These are phyloP conservation scores for Capsicum pubescens DNA, from an alignment of 257 asterid species.

Conservation along the genomic window DNA sequence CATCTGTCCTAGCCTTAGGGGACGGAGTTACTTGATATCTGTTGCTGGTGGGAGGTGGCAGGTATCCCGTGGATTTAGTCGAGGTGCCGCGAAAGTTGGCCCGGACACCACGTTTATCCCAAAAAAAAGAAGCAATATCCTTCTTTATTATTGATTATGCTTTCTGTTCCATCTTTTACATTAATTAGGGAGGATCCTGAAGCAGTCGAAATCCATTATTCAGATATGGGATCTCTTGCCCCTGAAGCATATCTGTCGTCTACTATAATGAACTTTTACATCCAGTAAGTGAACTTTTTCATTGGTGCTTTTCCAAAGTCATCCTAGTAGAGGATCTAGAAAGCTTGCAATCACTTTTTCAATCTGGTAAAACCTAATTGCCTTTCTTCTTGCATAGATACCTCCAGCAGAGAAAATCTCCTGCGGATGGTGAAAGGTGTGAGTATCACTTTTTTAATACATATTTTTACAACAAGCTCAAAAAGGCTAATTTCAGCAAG, in stretches of 20 bases:
- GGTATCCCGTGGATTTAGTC: too few species aligned
- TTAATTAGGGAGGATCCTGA: slow-evolving; percentile 68
- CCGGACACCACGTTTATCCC: too few species aligned
- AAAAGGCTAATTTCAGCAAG: slow-evolving; percentile 65
- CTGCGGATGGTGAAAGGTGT: slow-evolving; percentile 38
- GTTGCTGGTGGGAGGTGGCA: too few species aligned
- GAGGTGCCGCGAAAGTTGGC: too few species aligned
- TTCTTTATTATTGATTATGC: neutral
- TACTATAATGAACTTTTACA: slow-evolving; percentile 76
- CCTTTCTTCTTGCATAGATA: slow-evolving; percentile 55
- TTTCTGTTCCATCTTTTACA: slow-evolving; percentile 2
- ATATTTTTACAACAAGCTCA: slow-evolving; percentile 82
- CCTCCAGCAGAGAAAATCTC: slow-evolving; percentile 63
- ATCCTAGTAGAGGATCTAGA: slow-evolving; percentile 14
- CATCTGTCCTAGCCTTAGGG: too few species aligned
- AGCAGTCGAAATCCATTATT: slow-evolving; percentile 62
- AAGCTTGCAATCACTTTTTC: neutral
- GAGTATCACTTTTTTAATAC: slow-evolving; percentile 81
- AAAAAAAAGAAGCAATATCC: neutral
- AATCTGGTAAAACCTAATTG: slow-evolving; percentile 27
- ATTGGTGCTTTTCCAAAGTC: neutral
- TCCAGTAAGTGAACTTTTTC: slow-evolving; percentile 56
- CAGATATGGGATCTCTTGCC: slow-evolving; percentile 77
- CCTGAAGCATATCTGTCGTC: slow-evolving; percentile 84
- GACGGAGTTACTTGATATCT: too few species aligned